A percentile compares a stretch with the other conserved stretches of the same genome.
These are phyloP conservation scores for Cymbopogon citratus DNA, from an alignment of 176 grass and related monocot species.

Conservation along the genomic window DNA sequence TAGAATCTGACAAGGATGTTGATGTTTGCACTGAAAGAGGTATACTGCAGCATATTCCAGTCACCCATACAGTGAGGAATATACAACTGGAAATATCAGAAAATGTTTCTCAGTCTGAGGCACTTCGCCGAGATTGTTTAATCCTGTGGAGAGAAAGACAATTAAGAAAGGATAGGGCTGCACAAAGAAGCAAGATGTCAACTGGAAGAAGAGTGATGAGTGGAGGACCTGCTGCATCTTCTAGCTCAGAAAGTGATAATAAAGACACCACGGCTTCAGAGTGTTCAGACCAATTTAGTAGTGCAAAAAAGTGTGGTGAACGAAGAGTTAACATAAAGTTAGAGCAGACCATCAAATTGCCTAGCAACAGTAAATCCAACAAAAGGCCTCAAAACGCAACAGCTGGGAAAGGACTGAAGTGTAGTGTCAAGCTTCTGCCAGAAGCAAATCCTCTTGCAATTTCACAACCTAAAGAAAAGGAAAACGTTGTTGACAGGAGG, in stretches of 20 bases:
- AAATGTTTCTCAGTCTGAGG: constrained; percentile 10
- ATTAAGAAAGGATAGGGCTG: constrained; percentile 14
- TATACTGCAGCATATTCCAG: neutral
- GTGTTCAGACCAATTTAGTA: constrained; percentile 5
- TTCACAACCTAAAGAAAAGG: constrained; percentile 8
- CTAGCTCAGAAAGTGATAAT: constrained; percentile 25
- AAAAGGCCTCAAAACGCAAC: neutral
- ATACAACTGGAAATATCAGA: constrained; percentile 2
- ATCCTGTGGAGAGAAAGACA: constrained; percentile 21
- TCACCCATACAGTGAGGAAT: neutral
- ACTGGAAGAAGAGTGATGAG: neutral
- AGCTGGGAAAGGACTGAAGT: constrained; percentile 15
- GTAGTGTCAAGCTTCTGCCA: constrained; percentile 8
- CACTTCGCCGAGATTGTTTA: constrained; percentile 26
- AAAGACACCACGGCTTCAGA: neutral
- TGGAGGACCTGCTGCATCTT: constrained; percentile 1
- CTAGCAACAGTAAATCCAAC: neutral
- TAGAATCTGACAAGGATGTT: constrained; percentile 14
- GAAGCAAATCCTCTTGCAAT: constrained; percentile 22
- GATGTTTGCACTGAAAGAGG: neutral
- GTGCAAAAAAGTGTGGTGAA: constrained; percentile 1
- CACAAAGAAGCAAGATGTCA: neutral
- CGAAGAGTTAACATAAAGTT: constrained; percentile 5
- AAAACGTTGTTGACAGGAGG: neutral
- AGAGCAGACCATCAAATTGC: neutral